Conservation (phyloP, 164 flowering plant species). For the Cinnamomum micranthum region DNA sequence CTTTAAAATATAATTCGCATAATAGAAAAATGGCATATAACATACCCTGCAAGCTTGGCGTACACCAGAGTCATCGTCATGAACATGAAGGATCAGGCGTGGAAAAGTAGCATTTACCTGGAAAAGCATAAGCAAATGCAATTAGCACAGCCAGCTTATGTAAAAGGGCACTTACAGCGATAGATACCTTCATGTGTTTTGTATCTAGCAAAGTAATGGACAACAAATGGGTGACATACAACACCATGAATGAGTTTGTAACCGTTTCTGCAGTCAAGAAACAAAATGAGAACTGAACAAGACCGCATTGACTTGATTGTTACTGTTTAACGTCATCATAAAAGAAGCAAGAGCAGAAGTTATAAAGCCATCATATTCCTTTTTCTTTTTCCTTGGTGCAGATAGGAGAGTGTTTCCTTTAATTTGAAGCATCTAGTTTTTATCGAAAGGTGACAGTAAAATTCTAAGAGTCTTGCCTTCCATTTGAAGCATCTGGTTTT, state of each 20-base stretch:
- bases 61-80: conserved; percentile 72
- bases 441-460: no score
- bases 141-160: neutral
- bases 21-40: conserved; percentile 1
- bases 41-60: conserved; percentile 87
- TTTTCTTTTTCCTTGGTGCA: no score
- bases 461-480: no score
- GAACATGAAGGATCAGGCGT: conserved; percentile 77
- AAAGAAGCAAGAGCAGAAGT: no score
- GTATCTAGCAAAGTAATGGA: neutral
- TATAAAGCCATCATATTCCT: no score
- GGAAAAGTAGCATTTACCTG: conserved; percentile 82
- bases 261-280: neutral
- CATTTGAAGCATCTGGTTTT: no score
- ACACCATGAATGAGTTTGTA: neutral
- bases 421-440: no score
- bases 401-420: no score
- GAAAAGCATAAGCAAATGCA: neutral
- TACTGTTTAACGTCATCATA: no score
- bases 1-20: neutral
- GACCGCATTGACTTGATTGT: no score
- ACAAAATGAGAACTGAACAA: neutral
- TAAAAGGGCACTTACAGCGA: neutral
- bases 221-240: neutral
- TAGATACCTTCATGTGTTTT: neutral